Evolutionary conservation across 148 eudicot genomes (phyloP), one percentile per base, ranked within the genome.

Genomic region (Nepenthes mirabilis): DNA sequence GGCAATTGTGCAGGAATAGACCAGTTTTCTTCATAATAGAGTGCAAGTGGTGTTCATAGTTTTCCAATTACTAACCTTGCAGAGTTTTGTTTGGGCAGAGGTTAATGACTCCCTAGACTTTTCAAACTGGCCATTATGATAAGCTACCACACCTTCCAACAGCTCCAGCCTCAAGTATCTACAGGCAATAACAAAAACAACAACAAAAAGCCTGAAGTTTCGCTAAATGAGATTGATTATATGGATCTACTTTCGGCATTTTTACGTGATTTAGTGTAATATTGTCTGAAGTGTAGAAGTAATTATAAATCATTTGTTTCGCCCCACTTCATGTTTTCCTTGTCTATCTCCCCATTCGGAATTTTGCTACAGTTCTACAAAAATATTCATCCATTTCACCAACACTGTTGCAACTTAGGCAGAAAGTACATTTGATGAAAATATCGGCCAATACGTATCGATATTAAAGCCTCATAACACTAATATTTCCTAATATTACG

Each of bases 141-240:
- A 91, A 32, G 97, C 94, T 47, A 90, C 86, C 49, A 91, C 85
- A 58, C 93, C 94, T 85, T 91, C 96, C 65, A 91, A 60, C 14
- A 91, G 77, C 70, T 91, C 96, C 80, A 91, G 66, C 74, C 97
- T 83, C 81, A 88, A 66, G 79, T 91, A 81, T 57, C 96, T 91
- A 65, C 11, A 58, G 56, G 61, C 9, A 43, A 23, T 23, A 23
- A 45, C 34, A 60, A 13, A 11, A 56, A 12, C 33, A 2, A 10
- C 49, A 1, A 43, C 33, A 33, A 6, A 11, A 23, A 23, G 23
- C 23, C 23, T 23, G 23, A 23, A 23, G 23, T 23, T 0, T 23
- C 23, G 23, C 23, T 23, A 23, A 23, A 23, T 23, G 23, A 23
- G 23, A 23, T 23, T 0, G 23, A 23, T 23, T 23, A 23, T 23